A percentile compares a stretch with the other conserved stretches of the same genome.
Conservation (phyloP, 2,329 filamentous ascomycete species). For the Phaeomoniella chlamydospora region DNA sequence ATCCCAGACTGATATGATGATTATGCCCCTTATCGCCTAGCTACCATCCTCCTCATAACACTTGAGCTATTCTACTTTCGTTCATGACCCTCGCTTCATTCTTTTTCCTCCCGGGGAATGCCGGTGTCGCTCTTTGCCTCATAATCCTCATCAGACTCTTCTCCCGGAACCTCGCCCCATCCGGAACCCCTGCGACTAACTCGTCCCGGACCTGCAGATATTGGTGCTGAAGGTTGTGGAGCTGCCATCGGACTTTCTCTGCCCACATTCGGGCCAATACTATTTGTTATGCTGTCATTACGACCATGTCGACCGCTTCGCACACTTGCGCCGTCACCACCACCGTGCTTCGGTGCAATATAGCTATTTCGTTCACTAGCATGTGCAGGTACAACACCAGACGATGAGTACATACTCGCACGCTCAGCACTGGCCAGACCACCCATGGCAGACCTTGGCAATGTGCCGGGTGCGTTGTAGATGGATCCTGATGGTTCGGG, state of each 20-base stretch:
- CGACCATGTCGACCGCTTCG: slow-evolving; percentile 70
- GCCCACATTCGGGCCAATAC: slow-evolving; percentile 42
- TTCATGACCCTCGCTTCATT: neutral
- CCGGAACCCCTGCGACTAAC: slow-evolving; percentile 28
- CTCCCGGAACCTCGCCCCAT: slow-evolving; percentile 27
- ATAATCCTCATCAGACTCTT: slow-evolving; percentile 14
- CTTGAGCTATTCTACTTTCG: neutral
- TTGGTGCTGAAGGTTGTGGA: slow-evolving; percentile 21
- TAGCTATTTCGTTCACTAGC: slow-evolving; percentile 68
- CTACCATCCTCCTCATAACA: too few relatives aligned
- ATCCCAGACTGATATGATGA: too few relatives aligned
- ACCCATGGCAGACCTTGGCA: slow-evolving; percentile 35
- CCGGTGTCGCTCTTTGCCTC: neutral
- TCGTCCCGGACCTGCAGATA: slow-evolving; percentile 15
- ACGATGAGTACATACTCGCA: slow-evolving; percentile 60
- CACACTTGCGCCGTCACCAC: slow-evolving; percentile 59
- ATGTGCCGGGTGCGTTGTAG: slow-evolving; percentile 21
- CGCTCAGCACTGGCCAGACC: slow-evolving; percentile 44
- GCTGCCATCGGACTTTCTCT: slow-evolving; percentile 49
- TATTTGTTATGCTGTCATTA: slow-evolving; percentile 69
- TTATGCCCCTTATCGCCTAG: too few relatives aligned
- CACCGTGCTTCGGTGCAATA: slow-evolving; percentile 48
- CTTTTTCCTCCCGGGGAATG: neutral
- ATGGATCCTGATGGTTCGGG: slow-evolving; percentile 31
- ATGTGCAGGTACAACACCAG: slow-evolving; percentile 50